These are phyloP conservation scores for Candida fluviatilis DNA, from an alignment of 805 yeast genomes.

Conservation along the genomic window DNA sequence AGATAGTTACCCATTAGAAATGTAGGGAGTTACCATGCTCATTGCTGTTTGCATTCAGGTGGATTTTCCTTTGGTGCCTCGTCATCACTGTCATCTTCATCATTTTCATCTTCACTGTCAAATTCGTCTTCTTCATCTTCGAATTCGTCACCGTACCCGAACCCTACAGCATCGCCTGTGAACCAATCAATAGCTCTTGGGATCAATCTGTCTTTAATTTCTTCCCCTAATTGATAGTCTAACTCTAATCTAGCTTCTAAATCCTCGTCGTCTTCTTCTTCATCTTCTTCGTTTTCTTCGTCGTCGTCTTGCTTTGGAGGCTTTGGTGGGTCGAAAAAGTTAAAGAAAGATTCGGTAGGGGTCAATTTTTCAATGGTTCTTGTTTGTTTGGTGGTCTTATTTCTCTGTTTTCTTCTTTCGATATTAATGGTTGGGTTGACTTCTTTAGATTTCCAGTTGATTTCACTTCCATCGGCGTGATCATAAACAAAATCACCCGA, in stretches of 20 bases:
- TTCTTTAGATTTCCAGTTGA: constrained; percentile 79
- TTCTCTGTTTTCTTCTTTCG: constrained; percentile 96
- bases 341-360: constrained; percentile 93
- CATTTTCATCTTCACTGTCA: constrained; percentile 57
- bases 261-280: constrained; percentile 47
- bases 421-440: constrained; percentile 79
- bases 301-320: constrained; percentile 55
- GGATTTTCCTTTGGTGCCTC: constrained; percentile 56
- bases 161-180: constrained; percentile 93
- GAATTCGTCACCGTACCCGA: constrained; percentile 51
- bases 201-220: constrained; percentile 89
- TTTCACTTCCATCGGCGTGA: constrained; percentile 87
- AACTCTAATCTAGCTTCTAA: constrained; percentile 81
- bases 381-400: constrained; percentile 93
- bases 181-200: constrained; percentile 99
- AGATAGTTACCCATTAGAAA: too few species aligned
- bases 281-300: constrained; percentile 43
- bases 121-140: constrained; percentile 61
- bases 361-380: constrained; percentile 92
- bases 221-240: constrained; percentile 95
- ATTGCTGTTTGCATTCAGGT: constrained; percentile 76
- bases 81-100: constrained; percentile 58
- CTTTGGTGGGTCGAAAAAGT: constrained; percentile 91
- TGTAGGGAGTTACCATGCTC: too few species aligned
- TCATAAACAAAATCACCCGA: constrained; percentile 96